Base-by-base conservation (phyloP, 2,329 filamentous ascomycete genomes). In the Monilinia aucupariae region DNA sequence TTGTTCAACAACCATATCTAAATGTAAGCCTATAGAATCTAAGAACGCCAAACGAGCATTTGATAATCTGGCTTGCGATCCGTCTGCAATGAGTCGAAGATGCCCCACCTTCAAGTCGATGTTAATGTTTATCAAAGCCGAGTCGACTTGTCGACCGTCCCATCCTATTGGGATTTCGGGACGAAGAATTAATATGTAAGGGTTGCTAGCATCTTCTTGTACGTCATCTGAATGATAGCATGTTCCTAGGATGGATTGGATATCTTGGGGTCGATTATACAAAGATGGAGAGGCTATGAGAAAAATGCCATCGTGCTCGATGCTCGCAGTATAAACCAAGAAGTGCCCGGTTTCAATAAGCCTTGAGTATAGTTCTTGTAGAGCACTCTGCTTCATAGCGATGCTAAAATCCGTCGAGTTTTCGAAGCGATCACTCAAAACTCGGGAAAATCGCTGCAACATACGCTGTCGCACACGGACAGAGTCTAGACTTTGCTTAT, bases 351-450 rank as follows among this genome's bases (percentile, higher is more conserved):
- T 89, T 49, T 89, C 81, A 15, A 91, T 85, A 10, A 99, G 81
- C 30, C 90, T 85, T 68, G 96, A 90, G 67, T 92, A 89, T 34
- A 99, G 83, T 45, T 89, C 85, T 64, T 87, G 86, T 65, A 96
- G 80, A 65, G 84, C 83, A 39, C 90, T 85, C 10, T 83, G 81
- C 51, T 83, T 79, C 61, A 92, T 82, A 43, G 89, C 87, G 72
- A 97, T 89, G 74, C 90, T 96, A 76, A 94, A 96, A 75, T 99
- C 94, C 12, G 92, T 96, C 6, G 91, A 90, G 72, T 99, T 97
- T 75, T 99, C 94, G 72, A 99, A 99, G 64, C 93, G 87, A 73
- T 96, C 90, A 70, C 90, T 92, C 61, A 99, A 77, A 74, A 96
- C 91, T 68, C 92, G 85, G 22, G 91, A 94, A 76, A 97, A 97